Percentiles rank a stretch among this genome's conserved stretches.
Evolutionary conservation across 2,329 filamentous ascomycete genomes (phyloP).

Genomic region (Fusarium sp.): DNA sequence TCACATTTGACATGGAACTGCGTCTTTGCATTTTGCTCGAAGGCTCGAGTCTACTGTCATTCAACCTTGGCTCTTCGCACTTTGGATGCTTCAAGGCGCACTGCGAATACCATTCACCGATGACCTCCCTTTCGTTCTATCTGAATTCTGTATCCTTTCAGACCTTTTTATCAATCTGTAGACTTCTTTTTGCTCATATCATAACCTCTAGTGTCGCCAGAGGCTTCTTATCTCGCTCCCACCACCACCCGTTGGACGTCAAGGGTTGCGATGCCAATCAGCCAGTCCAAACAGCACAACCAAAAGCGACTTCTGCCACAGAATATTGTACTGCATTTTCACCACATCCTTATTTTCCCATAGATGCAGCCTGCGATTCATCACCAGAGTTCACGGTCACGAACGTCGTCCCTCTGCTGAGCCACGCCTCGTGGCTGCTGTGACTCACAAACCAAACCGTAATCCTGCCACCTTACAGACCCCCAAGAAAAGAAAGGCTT

Average conservation of each 20-base stretch:
- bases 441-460: not conserved
- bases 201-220: rapidly evolving
- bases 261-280: not conserved
- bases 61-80: not conserved
- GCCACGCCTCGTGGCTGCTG: not conserved
- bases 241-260: rapidly evolving
- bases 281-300: not conserved
- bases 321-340: rapidly evolving
- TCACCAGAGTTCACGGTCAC: rapidly evolving
- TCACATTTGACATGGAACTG: rapidly evolving
- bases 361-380: rapidly evolving
- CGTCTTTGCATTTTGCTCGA: rapidly evolving
- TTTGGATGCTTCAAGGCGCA: not conserved
- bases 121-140: not conserved
- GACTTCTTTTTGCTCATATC: rapidly evolving
- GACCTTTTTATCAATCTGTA: rapidly evolving
- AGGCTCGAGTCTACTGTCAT: rapidly evolving
- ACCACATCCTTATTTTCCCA: rapidly evolving
- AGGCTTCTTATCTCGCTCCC: not conserved
- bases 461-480: not conserved
- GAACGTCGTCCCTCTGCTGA: no score
- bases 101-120: not conserved
- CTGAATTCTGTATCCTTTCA: rapidly evolving
- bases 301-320: not conserved
- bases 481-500: not conserved